These are phyloP conservation scores for Thelonectria rubi DNA, from an alignment of 2,329 filamentous ascomycete genomes.

Conservation along the genomic window DNA sequence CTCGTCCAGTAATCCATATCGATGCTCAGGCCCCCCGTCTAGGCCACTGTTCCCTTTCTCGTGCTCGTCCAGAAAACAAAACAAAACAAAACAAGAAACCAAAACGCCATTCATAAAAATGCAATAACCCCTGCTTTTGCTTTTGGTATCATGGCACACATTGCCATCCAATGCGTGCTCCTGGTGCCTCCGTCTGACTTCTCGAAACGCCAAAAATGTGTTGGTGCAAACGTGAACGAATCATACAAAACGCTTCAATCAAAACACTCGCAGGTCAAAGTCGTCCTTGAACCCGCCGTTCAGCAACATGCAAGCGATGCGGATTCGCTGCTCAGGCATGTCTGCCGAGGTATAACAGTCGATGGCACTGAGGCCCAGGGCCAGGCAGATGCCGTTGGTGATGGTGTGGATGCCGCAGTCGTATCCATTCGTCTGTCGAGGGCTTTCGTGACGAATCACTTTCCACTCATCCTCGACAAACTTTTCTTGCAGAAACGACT, in stretches of 20 bases:
- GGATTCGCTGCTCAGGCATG: slow-evolving; percentile 67
- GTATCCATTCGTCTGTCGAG: slow-evolving; percentile 70
- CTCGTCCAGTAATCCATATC: too few relatives aligned
- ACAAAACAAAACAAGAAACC: too few relatives aligned
- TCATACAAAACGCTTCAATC: slow-evolving; percentile 27
- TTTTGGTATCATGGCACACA: slow-evolving; percentile 39
- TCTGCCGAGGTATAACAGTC: slow-evolving; percentile 60
- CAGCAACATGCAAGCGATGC: slow-evolving; percentile 72
- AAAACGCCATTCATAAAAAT: slow-evolving; percentile 36
- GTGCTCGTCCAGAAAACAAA: too few relatives aligned
- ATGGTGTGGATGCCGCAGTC: slow-evolving; percentile 84
- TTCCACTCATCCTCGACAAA: slow-evolving; percentile 70
- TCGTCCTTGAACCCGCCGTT: slow-evolving; percentile 73
- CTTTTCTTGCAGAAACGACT: slow-evolving; percentile 61
- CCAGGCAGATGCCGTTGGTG: slow-evolving; percentile 73
- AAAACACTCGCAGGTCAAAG: slow-evolving; percentile 59
- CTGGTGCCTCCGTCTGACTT: slow-evolving; percentile 18
- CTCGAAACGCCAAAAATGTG: slow-evolving; percentile 35
- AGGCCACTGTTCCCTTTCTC: too few relatives aligned
- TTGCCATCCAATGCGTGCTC: slow-evolving; percentile 27
- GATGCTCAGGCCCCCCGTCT: too few relatives aligned
- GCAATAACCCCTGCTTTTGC: slow-evolving; percentile 18
- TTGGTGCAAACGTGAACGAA: slow-evolving; percentile 23
- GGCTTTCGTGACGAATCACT: slow-evolving; percentile 58
- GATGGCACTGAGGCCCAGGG: slow-evolving; percentile 62